These are phyloP conservation scores for Colletotrichum theobromicola DNA, from an alignment of 2,329 filamentous ascomycete species.

Conservation along the genomic window DNA sequence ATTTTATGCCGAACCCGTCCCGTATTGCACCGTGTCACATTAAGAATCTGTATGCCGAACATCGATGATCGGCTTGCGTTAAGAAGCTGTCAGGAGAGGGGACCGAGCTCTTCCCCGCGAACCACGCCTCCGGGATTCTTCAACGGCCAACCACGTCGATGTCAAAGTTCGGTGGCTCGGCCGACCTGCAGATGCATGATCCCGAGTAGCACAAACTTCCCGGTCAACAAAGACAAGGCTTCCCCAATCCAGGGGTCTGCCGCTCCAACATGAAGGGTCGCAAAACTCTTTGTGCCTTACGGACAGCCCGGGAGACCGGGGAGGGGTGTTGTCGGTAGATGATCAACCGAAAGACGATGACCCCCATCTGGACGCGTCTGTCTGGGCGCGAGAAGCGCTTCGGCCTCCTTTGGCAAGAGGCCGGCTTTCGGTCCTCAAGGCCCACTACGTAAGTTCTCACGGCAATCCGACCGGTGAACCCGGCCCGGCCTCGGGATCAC, in stretches of 20 bases:
- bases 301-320: not conserved
- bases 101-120: not conserved
- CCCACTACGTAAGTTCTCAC: not conserved
- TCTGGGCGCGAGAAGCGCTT: not conserved
- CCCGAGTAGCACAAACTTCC: not conserved
- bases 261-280: not conserved
- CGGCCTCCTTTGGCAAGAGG: not conserved
- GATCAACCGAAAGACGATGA: not conserved
- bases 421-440: not conserved
- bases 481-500: not conserved
- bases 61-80: not conserved
- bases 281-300: not conserved
- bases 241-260: not conserved
- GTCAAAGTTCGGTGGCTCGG: not conserved
- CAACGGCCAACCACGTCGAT: not conserved
- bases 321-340: not conserved
- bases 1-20: not conserved
- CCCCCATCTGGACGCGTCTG: too few species aligned
- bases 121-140: not conserved
- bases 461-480: not conserved
- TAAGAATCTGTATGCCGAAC: not conserved
- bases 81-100: not conserved
- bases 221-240: not conserved
- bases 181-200: not conserved
- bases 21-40: not conserved